Evolutionary conservation across 768 basidiomycete genomes (phyloP), one percentile per base, ranked within the genome.

Genomic region (Clitopilus hobsonii): DNA sequence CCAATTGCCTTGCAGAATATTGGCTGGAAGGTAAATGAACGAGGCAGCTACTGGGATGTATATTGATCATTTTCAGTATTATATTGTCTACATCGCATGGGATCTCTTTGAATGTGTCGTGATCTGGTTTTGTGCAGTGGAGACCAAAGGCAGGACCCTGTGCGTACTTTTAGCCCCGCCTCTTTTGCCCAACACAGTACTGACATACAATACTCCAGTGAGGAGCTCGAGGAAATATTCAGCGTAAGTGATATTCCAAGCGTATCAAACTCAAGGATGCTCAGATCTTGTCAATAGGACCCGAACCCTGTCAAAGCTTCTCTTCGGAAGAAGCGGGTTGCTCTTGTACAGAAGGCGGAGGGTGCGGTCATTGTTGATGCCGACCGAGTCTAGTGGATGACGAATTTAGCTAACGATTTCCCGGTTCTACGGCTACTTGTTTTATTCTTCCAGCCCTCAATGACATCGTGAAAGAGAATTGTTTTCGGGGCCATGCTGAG

Each of bases 181-280:
- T 22, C 49, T 16, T 29, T 25, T 22, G 5, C 6, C 6, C 22
- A 23, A 48, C 18, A 20, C 14, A 45, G 29, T 26, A 32, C 49
- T 48, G 38, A 55, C 30, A 24, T 25, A 28, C 25, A 28, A 48
- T 27, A 47, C 38, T 8, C n/a, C 47, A 76, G 74, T 22, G 74
- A 75, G 65, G 74, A 77, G 56, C 60, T 75, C 41, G 64, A 75
- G 38, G 75, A 75, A 53, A 74, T 77, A 26, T 77, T 77, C 57
- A 59, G 64, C 56, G 74, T 72, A 58, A 29, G 56, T 49, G 24
- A 49, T 38, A 6, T 6, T 18, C 16, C 41, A 45, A 30, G n/a
- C 0, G 13, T 38, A 20, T 26, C 29, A 6, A 8, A 29, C 5
- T 20, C 30, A 23, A 14, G 27, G 13, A 29, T 51, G 8, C 20